These are phyloP conservation scores for Thermochaetoides dissita DNA, from an alignment of 2,329 filamentous ascomycete species.

Conservation along the genomic window DNA sequence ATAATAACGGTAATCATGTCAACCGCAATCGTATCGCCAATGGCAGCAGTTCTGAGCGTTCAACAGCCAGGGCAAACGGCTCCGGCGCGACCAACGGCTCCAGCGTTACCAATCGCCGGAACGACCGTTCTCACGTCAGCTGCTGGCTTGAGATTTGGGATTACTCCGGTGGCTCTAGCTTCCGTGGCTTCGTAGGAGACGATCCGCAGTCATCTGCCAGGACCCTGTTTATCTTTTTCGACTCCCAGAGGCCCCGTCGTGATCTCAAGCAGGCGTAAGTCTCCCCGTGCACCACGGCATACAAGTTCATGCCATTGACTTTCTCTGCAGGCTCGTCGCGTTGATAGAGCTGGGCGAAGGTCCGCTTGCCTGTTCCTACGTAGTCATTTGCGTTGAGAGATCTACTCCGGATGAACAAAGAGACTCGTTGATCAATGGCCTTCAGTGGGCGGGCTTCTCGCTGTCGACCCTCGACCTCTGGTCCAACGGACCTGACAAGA, in stretches of 20 bases:
- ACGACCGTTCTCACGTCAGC: conserved; percentile 23
- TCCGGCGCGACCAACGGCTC: no score
- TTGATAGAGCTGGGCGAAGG: conserved; percentile 76
- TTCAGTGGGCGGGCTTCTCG: conserved; percentile 89
- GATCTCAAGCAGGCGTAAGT: conserved; percentile 80
- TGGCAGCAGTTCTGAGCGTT: no score
- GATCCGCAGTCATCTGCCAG: conserved; percentile 45
- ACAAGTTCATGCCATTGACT: not conserved
- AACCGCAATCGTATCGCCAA: conserved; percentile 5
- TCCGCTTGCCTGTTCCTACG: conserved; percentile 59
- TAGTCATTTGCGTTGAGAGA: conserved; percentile 73
- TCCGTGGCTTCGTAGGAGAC: conserved; percentile 71
- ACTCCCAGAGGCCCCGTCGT: conserved; percentile 51
- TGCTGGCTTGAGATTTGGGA: conserved; percentile 73
- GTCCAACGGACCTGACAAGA: conserved; percentile 47
- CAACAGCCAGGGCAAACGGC: no score
- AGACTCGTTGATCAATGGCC: conserved; percentile 59
- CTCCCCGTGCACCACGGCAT: not conserved
- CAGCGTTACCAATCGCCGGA: no score
- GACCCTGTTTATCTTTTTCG: conserved; percentile 80
- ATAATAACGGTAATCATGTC: conserved; percentile 21
- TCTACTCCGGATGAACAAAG: conserved; percentile 46
- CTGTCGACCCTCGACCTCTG: conserved; percentile 68
- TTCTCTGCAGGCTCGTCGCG: conserved; percentile 56
- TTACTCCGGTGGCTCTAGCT: conserved; percentile 69